Evolutionary conservation across 2,329 filamentous ascomycete species (phyloP).

Genomic region (Coleophoma cylindrospora): DNA sequence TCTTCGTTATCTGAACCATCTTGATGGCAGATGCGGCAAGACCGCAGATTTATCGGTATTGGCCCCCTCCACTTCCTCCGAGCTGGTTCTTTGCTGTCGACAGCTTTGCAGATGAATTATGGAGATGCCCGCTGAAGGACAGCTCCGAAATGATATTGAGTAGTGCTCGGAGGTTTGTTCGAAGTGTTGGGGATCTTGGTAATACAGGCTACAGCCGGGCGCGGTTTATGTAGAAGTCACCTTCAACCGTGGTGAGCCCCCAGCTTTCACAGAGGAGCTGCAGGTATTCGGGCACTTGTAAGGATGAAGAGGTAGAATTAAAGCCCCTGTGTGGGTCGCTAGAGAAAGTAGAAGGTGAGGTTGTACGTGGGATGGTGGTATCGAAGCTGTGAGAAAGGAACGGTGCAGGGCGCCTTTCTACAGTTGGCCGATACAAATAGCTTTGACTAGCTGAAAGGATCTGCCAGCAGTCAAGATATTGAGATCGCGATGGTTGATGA

Average conservation of each 20-base stretch:
- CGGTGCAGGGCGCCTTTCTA: slow-evolving; percentile 29
- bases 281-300: not conserved
- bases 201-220: not conserved
- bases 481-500: not conserved
- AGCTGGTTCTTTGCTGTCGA: slow-evolving; percentile 15
- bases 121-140: slow-evolving; percentile 29
- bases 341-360: not conserved
- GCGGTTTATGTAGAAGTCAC: not conserved
- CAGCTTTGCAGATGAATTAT: slow-evolving; percentile 20
- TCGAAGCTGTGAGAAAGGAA: slow-evolving; percentile 23
- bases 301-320: not conserved
- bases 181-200: no score
- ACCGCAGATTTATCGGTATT: slow-evolving; percentile 37
- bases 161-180: no score
- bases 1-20: slow-evolving; percentile 67
- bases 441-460: slow-evolving; percentile 9
- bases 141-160: slow-evolving; percentile 18
- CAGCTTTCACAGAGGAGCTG: not conserved
- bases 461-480: slow-evolving; percentile 14
- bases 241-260: not conserved
- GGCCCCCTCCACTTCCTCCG: slow-evolving; percentile 48
- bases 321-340: not conserved
- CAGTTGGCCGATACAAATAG: slow-evolving; percentile 15
- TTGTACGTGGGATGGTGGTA: slow-evolving; percentile 6
- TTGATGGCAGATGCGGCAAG: slow-evolving; percentile 51